Conservation (phyloP, 2,329 filamentous ascomycete species). For the Penicillium psychrosexuale region DNA sequence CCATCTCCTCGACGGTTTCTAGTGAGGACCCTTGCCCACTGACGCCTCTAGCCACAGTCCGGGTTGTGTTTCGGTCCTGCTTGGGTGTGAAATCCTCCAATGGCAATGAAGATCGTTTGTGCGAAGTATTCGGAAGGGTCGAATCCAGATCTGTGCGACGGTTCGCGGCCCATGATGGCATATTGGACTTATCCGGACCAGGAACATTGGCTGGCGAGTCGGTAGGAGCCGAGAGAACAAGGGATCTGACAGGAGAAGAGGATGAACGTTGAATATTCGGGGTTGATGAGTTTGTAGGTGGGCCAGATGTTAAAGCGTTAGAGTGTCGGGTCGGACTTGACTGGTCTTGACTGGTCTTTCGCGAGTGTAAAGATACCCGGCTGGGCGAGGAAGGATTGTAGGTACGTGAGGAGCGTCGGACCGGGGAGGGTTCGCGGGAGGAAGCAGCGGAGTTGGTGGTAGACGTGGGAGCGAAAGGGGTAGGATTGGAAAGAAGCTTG, state of each 20-base stretch:
- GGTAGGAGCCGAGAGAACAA: constrained; percentile 58
- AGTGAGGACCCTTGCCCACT: constrained; percentile 62
- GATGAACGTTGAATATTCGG: constrained; percentile 64
- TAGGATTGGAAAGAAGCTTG: constrained; percentile 29
- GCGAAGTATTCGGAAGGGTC: constrained; percentile 37
- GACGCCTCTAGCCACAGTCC: constrained; percentile 57
- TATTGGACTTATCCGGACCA: constrained; percentile 61
- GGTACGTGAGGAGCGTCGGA: constrained; percentile 32
- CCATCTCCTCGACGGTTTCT: constrained; percentile 84
- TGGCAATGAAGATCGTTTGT: constrained; percentile 29
- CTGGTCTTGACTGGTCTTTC: constrained; percentile 65
- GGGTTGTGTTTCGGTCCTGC: constrained; percentile 40
- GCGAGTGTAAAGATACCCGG: constrained; percentile 52
- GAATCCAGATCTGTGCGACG: constrained; percentile 32
- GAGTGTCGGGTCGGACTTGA: constrained; percentile 55
- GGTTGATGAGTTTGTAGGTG: constrained; percentile 53
- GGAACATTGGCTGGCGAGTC: constrained; percentile 62
- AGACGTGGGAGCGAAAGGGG: constrained; percentile 35
- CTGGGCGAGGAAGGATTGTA: constrained; percentile 32
- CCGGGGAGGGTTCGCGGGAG: constrained; percentile 51
- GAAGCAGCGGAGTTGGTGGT: constrained; percentile 46
- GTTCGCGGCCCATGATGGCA: constrained; percentile 35
- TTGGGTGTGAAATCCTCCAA: constrained; percentile 30
- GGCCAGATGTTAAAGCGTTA: constrained; percentile 39
- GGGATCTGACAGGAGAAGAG: constrained; percentile 65